Evolutionary conservation across 352 stramenopile species (phyloP).

Genomic region (Lagenidium sp.): DNA sequence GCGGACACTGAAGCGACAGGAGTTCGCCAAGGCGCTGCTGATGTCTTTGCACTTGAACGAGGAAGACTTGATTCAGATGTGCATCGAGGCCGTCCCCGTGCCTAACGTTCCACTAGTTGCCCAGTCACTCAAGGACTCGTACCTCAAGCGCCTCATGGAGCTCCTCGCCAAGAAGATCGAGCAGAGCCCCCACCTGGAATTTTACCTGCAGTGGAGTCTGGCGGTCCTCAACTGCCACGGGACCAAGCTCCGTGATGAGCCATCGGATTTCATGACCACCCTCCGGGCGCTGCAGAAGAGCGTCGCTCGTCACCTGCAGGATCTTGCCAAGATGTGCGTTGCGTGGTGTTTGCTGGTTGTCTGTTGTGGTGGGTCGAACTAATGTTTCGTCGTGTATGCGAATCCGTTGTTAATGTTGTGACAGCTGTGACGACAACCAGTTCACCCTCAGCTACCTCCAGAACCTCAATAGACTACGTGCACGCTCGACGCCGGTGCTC

Average conservation of each 20-base stretch:
- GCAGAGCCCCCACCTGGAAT: slow-evolving; percentile 94
- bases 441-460: slow-evolving; percentile 81
- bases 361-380: slow-evolving; percentile 1
- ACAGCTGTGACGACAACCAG: slow-evolving; percentile 86
- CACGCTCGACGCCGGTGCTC: neutral
- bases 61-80: slow-evolving; percentile 87
- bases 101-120: slow-evolving; percentile 88
- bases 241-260: slow-evolving; percentile 70
- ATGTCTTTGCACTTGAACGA: slow-evolving; percentile 98
- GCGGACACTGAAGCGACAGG: slow-evolving; percentile 73
- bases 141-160: slow-evolving; percentile 90
- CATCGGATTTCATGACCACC: slow-evolving; percentile 63
- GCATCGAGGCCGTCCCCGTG: slow-evolving; percentile 88
- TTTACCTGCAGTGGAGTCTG: slow-evolving; percentile 95
- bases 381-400: too few relatives aligned
- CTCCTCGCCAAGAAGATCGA: slow-evolving; percentile 91
- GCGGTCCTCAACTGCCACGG: slow-evolving; percentile 93
- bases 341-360: neutral
- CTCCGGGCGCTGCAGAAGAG: slow-evolving; percentile 85
- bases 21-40: slow-evolving; percentile 91
- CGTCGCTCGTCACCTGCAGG: slow-evolving; percentile 71
- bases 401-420: too few relatives aligned
- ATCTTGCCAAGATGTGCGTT: slow-evolving; percentile 82
- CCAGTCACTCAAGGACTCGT: slow-evolving; percentile 84
- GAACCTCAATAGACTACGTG: slow-evolving; percentile 19